Evolutionary conservation across 208 protist species (phyloP), one percentile per base, ranked within the genome.

Genomic region (Leishmania amazonensis): DNA sequence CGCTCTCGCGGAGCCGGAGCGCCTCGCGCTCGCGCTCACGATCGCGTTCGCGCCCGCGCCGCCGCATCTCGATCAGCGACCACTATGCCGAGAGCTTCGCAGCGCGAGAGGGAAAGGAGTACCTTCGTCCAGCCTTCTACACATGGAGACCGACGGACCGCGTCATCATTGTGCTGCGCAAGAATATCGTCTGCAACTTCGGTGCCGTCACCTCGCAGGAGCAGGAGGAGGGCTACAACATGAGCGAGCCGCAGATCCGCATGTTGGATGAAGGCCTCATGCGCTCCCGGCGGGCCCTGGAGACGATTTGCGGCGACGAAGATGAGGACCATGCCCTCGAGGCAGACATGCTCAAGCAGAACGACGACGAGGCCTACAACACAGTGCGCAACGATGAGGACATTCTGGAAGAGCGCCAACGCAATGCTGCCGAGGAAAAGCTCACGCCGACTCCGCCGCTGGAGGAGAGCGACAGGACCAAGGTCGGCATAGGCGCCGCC

Each of bases 51-150:
- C 31, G 31, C 31, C 31, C 75, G 13, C 80, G 78, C 68, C 71
- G 72, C 53, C 76, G 78, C 62, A 68, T 72, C 77, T 80, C 73
- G 21, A 57, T 65, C n/a, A 84, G 80, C 57, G 80, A 84, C 24
- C 88, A 91, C 76, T 97, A 95, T 82, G 68, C 83, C 71, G 45
- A 83, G 58, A 97, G 94, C 88, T 96, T 96, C 78, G 92, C 94
- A 68, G 87, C 81, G 42, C 81, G 73, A 45, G 88, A 94, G 83
- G 82, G 83, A n/a, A 96, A 95, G 83, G 85, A 91, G 77, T 96
- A 97, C 84, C 85, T 97, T 31, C 87, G 83, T 47, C 83, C 90
- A 8, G 94, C 94, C 57, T 97, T 93, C 81, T 91, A 92, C 79
- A 74, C 75, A 47, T 97, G 94, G 94, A 79, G 85, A 72, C 94